These are phyloP conservation scores for Phytophthora tentaculata DNA, from an alignment of 352 stramenopile species.

Conservation along the genomic window DNA sequence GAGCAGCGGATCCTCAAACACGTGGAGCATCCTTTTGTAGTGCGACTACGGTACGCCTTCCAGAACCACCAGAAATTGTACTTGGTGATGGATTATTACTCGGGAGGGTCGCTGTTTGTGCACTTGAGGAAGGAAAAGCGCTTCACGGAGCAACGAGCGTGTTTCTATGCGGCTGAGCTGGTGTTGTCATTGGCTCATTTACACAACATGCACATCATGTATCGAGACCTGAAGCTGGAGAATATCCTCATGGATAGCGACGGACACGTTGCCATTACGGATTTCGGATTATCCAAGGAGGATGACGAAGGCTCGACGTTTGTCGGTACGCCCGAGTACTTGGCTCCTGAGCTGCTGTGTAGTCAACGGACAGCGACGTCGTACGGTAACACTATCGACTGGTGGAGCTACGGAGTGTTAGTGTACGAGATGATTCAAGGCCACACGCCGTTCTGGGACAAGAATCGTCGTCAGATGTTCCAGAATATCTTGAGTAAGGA, in stretches of 20 bases:
- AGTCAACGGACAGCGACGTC: slow-evolving; percentile 73
- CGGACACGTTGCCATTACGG: slow-evolving; percentile 85
- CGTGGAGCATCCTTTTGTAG: slow-evolving; percentile 90
- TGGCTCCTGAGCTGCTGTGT: slow-evolving; percentile 80
- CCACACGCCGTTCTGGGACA: slow-evolving; percentile 85
- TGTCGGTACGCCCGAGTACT: slow-evolving; percentile 84
- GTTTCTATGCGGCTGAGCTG: slow-evolving; percentile 90
- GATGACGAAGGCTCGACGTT: slow-evolving; percentile 87
- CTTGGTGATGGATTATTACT: slow-evolving; percentile 92
- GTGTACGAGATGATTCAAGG: slow-evolving; percentile 91
- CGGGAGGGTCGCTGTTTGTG: slow-evolving; percentile 84
- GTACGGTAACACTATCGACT: slow-evolving; percentile 90
- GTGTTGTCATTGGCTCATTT: slow-evolving; percentile 84
- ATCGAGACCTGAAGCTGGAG: slow-evolving; percentile 90
- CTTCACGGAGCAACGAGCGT: slow-evolving; percentile 69
- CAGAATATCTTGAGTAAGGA: slow-evolving; percentile 86
- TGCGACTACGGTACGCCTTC: slow-evolving; percentile 88
- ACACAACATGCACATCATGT: slow-evolving; percentile 90
- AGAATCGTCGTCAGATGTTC: slow-evolving; percentile 87
- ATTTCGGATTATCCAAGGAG: slow-evolving; percentile 90
- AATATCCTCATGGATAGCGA: slow-evolving; percentile 91
- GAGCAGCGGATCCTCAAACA: slow-evolving; percentile 90
- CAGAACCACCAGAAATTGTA: slow-evolving; percentile 91
- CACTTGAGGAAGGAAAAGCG: slow-evolving; percentile 82
- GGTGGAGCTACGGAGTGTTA: slow-evolving; percentile 88